phyloP scores from a whole-genome alignment of 73 alveolate genomes.

The Loxodes magnus region DNA sequence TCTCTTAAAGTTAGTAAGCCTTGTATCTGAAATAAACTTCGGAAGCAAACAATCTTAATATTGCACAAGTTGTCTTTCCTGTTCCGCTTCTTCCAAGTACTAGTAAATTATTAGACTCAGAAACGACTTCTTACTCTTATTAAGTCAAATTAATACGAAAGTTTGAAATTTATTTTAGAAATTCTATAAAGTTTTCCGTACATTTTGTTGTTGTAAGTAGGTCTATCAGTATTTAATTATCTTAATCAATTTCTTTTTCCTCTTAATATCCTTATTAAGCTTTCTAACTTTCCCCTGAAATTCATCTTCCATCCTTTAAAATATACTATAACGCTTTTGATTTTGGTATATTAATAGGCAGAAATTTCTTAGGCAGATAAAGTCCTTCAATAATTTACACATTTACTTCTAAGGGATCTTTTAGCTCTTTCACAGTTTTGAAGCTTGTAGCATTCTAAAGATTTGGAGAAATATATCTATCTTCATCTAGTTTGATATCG shows the following conservation, averaged over 20 bases:
- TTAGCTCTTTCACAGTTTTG: not conserved
- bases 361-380: not conserved
- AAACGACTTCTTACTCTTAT: slow-evolving; percentile 25
- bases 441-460: no score
- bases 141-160: slow-evolving; percentile 18
- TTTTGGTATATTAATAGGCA: not conserved
- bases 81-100: slow-evolving; percentile 65
- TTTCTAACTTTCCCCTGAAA: not conserved
- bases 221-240: not conserved
- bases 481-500: not conserved
- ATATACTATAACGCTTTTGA: not conserved
- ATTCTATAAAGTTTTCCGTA: not conserved
- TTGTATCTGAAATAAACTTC: slow-evolving; percentile 22
- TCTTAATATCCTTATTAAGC: not conserved
- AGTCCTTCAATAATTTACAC: not conserved
- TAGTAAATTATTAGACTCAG: slow-evolving; percentile 17
- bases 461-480: not conserved
- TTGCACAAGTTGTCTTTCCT: slow-evolving; percentile 61
- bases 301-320: not conserved
- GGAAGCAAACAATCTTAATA: slow-evolving; percentile 40
- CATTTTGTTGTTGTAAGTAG: not conserved
- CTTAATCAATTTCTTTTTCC: not conserved
- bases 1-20: not conserved
- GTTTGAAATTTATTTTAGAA: not conserved
- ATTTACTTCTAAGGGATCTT: not conserved